Conservation (phyloP, 73 alveolate species). For the Paramecium sonneborni region DNA sequence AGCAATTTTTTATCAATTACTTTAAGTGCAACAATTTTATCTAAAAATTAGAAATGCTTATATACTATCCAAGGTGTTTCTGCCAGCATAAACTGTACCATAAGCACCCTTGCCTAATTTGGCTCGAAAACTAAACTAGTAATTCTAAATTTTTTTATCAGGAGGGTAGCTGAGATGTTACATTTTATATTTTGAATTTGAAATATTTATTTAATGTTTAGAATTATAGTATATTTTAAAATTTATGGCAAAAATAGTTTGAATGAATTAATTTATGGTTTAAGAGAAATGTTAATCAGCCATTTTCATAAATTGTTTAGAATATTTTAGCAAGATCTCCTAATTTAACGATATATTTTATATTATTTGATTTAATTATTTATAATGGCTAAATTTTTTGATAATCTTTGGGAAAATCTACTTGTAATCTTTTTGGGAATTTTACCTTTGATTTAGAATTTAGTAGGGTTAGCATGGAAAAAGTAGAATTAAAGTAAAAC, state of each 20-base stretch:
- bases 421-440: not conserved
- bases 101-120: constrained; percentile 67
- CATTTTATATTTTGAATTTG: constrained; percentile 46
- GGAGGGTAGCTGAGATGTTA: constrained; percentile 20
- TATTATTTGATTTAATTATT: not conserved
- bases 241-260: not conserved
- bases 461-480: not conserved
- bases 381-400: not conserved
- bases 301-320: not conserved
- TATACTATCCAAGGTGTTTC: constrained; percentile 4
- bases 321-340: not conserved
- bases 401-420: not conserved
- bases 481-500: not conserved
- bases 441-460: not conserved
- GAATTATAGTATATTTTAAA: not conserved
- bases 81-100: constrained; percentile 66
- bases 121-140: constrained; percentile 27
- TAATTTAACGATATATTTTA: not conserved
- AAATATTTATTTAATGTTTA: constrained; percentile 26
- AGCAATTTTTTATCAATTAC: constrained; percentile 24
- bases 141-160: constrained; percentile 55
- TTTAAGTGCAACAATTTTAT: constrained; percentile 24
- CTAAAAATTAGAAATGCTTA: not conserved
- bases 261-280: not conserved
- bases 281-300: not conserved